Evolutionary conservation across 2,329 filamentous ascomycete genomes (phyloP).

Genomic region (Xylariaceae sp.): DNA sequence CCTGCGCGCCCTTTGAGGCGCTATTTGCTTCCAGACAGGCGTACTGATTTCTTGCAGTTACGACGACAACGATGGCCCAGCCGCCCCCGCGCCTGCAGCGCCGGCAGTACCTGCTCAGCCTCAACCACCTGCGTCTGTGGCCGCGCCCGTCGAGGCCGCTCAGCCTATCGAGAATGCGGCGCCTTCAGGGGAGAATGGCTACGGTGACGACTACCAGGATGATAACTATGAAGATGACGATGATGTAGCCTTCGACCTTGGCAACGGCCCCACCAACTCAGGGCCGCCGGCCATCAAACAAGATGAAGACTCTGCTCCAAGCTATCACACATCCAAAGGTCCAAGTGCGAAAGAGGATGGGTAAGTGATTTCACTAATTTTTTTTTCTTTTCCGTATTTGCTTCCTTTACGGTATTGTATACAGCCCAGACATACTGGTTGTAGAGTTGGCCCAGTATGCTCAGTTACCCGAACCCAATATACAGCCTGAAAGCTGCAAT

Average conservation of each 20-base stretch:
- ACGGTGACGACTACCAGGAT: conserved; percentile 40
- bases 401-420: no score
- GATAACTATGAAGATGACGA: conserved; percentile 49
- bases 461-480: conserved; percentile 5
- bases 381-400: no score
- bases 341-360: conserved; percentile 86
- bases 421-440: no score
- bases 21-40: not conserved
- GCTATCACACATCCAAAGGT: conserved; percentile 36
- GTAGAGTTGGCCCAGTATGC: no score
- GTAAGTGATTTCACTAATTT: conserved; percentile 55
- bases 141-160: conserved; percentile 22
- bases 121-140: conserved; percentile 4
- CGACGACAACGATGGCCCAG: conserved; percentile 58
- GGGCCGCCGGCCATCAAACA: conserved; percentile 22
- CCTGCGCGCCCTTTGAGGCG: no score
- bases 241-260: conserved; percentile 56
- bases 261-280: conserved; percentile 35
- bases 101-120: conserved; percentile 20
- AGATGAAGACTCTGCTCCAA: conserved; percentile 29
- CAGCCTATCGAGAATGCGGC: conserved; percentile 26
- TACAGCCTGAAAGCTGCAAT: conserved; percentile 9
- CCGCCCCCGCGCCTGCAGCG: conserved; percentile 25
- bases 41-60: conserved; percentile 43
- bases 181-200: conserved; percentile 26